Conservation (phyloP, 164 flowering plant species). For the Paratinospora sagittata region DNA sequence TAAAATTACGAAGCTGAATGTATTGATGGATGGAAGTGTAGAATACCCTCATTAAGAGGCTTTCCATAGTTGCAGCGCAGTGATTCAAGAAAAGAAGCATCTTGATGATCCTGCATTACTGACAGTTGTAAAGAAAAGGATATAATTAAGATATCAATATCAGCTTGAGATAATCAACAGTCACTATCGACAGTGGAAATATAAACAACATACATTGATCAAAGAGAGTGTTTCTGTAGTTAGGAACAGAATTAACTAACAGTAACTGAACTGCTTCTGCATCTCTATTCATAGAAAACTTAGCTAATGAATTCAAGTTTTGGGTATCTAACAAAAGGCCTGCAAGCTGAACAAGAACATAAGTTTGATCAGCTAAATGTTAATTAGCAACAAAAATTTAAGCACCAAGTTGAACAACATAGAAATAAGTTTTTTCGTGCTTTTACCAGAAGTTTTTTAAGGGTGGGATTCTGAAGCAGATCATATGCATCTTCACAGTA, state of each 20-base stretch:
- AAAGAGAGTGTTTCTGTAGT: too few species aligned
- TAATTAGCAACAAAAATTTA: neutral
- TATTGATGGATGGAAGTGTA: neutral
- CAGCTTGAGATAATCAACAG: constrained; percentile 24
- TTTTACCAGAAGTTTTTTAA: constrained; percentile 58
- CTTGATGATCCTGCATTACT: constrained; percentile 58
- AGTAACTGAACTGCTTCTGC: constrained; percentile 69
- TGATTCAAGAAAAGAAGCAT: constrained; percentile 37
- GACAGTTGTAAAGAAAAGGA: constrained; percentile 7
- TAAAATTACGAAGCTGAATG: neutral
- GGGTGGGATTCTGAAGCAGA: too few species aligned
- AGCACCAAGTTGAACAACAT: neutral
- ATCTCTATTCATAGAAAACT: constrained; percentile 48
- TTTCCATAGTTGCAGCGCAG: constrained; percentile 43
- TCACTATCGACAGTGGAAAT: too few species aligned
- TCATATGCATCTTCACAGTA: too few species aligned
- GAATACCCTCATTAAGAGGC: constrained; percentile 36
- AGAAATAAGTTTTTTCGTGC: neutral
- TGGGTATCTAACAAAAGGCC: constrained; percentile 63
- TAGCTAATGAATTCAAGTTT: constrained; percentile 38
- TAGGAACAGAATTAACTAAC: constrained; percentile 51
- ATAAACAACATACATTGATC: too few species aligned
- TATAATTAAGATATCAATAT: too few species aligned
- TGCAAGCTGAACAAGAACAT: constrained; percentile 41
- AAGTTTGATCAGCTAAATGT: neutral